These are phyloP conservation scores for Dipteronia sinensis DNA, from an alignment of 345 rosid genomes.

Conservation along the genomic window DNA sequence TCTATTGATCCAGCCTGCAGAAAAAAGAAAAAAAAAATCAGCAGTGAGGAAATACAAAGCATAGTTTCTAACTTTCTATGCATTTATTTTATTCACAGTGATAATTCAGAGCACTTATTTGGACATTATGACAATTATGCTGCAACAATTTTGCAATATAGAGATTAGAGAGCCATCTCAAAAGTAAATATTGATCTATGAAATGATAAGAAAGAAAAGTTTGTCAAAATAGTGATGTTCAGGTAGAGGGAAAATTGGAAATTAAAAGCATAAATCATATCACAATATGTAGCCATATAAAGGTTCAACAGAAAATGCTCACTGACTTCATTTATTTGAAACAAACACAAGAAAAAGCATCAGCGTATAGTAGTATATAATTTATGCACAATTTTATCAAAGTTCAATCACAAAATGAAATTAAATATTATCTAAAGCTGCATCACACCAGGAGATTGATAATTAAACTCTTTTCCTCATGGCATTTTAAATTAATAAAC, in stretches of 20 bases:
- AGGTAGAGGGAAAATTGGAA: too few species aligned
- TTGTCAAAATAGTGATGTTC: too few species aligned
- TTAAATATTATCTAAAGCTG: not conserved
- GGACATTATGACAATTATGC: not conserved
- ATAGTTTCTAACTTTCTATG: not conserved
- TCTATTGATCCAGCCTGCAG: conserved; percentile 87
- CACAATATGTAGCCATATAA: not conserved
- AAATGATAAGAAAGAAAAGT: not conserved
- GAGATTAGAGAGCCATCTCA: too few species aligned
- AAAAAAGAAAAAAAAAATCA: not conserved
- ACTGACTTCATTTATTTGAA: not conserved
- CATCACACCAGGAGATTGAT: not conserved
- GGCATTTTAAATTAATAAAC: not conserved
- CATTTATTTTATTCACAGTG: not conserved
- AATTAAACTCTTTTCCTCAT: too few species aligned
- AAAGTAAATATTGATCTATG: not conserved
- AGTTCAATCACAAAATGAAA: not conserved
- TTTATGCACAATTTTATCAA: not conserved
- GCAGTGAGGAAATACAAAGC: not conserved
- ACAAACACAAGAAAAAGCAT: not conserved
- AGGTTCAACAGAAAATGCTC: not conserved
- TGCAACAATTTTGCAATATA: not conserved
- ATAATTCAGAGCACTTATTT: not conserved
- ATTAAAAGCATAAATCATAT: not conserved
- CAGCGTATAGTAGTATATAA: not conserved